phyloP scores from a whole-genome alignment of 129 eudicot species.

The Flaveria robusta region DNA sequence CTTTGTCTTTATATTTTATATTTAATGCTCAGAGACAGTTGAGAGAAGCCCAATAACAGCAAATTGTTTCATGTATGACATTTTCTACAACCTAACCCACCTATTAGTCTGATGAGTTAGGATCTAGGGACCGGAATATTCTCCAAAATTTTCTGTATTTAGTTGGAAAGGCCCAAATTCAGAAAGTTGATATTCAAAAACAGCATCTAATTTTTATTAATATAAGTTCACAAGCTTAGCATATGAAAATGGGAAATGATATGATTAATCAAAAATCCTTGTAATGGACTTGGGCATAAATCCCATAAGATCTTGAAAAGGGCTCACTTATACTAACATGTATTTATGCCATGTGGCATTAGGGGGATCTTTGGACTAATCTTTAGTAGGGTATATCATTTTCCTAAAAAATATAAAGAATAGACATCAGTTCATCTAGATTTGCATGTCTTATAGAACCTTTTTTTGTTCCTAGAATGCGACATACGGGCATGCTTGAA shows the following conservation, averaged over 20 bases:
- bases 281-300: neutral
- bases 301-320: neutral
- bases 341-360: neutral
- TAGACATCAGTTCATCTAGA: neutral
- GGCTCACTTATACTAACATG: neutral
- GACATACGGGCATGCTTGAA: slow-evolving; percentile 96
- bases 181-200: slow-evolving; percentile 2
- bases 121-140: neutral
- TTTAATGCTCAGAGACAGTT: neutral
- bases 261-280: neutral
- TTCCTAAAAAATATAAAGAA: neutral
- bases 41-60: neutral
- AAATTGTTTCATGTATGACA: neutral
- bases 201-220: neutral
- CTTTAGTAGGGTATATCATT: neutral
- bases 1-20: neutral
- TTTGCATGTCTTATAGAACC: slow-evolving; percentile 21
- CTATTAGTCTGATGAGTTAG: neutral
- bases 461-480: slow-evolving; percentile 55
- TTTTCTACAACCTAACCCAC: neutral
- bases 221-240: neutral
- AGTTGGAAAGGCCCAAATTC: neutral
- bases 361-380: neutral
- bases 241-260: neutral
- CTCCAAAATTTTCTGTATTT: neutral